phyloP scores from a whole-genome alignment of 2,329 filamentous ascomycete genomes.

The Fusarium sp. region DNA sequence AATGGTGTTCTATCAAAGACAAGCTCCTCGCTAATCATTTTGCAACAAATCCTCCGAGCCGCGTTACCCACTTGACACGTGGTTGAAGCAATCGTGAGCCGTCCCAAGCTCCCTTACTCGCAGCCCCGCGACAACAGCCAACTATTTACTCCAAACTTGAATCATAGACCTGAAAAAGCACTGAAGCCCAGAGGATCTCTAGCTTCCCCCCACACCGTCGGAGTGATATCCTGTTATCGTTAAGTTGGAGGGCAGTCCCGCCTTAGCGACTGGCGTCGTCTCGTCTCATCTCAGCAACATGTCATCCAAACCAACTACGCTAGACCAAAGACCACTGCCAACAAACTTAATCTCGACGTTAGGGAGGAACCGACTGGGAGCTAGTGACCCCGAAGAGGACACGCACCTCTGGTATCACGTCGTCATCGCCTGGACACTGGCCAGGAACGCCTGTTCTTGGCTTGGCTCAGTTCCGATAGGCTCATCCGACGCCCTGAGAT shows the following conservation, averaged over 20 bases:
- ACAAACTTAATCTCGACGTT: background rate
- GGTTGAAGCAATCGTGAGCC: background rate
- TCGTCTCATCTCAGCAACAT: background rate
- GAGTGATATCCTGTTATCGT: background rate
- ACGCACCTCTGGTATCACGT: background rate
- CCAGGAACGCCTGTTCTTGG: background rate
- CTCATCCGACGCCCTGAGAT: background rate
- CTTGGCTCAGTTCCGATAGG: background rate
- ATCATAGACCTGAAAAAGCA: background rate
- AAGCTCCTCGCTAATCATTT: background rate
- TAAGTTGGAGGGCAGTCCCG: background rate
- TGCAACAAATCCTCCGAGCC: background rate
- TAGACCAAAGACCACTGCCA: background rate
- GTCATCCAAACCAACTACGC: background rate
- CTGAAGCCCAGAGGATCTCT: background rate
- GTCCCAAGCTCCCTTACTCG: background rate
- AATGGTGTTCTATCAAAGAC: background rate
- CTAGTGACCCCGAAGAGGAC: background rate
- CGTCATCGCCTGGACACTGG: background rate
- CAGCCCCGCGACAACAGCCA: background rate
- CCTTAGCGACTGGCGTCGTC: background rate
- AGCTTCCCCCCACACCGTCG: background rate
- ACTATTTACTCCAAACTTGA: background rate
- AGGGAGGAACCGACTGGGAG: background rate
- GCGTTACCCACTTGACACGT: background rate